A percentile compares a stretch with the other conserved stretches of the same genome.
These are phyloP conservation scores for Funneliformis geosporum DNA, from an alignment of 192 early-diverging fungal species.

Conservation along the genomic window DNA sequence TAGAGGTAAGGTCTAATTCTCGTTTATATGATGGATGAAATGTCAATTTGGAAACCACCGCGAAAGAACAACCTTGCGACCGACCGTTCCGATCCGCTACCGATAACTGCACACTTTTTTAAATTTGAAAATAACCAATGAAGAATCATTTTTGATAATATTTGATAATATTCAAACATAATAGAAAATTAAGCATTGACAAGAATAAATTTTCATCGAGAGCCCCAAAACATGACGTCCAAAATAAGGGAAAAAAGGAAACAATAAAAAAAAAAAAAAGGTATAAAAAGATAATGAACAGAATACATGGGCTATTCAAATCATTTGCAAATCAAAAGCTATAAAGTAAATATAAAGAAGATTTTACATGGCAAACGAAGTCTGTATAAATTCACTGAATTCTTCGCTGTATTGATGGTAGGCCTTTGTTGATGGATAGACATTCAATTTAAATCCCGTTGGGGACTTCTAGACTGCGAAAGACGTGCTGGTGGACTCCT, in stretches of 20 bases:
- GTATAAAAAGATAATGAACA: constrained; percentile 13
- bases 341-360: constrained; percentile 5
- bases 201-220: constrained; percentile 9
- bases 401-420: not conserved
- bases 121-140: constrained; percentile 29
- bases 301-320: constrained; percentile 14
- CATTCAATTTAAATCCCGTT: not conserved
- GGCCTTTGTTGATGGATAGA: not conserved
- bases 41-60: constrained; percentile 25
- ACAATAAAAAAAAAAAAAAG: constrained; percentile 10
- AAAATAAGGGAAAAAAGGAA: constrained; percentile 7
- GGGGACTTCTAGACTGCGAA: constrained; percentile 17
- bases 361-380: constrained; percentile 31
- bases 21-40: constrained; percentile 27
- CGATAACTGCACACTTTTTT: constrained; percentile 20
- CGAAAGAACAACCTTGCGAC: constrained; percentile 25
- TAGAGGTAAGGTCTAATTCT: constrained; percentile 23
- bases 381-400: constrained; percentile 26
- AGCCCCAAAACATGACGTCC: not conserved
- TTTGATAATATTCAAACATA: constrained; percentile 1
- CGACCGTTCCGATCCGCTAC: constrained; percentile 32
- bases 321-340: constrained; percentile 24
- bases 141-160: constrained; percentile 19
- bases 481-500: not conserved
- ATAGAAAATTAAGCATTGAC: constrained; percentile 12